phyloP scores from a whole-genome alignment of 2,329 filamentous ascomycete genomes.

The Penicillium sp. region DNA sequence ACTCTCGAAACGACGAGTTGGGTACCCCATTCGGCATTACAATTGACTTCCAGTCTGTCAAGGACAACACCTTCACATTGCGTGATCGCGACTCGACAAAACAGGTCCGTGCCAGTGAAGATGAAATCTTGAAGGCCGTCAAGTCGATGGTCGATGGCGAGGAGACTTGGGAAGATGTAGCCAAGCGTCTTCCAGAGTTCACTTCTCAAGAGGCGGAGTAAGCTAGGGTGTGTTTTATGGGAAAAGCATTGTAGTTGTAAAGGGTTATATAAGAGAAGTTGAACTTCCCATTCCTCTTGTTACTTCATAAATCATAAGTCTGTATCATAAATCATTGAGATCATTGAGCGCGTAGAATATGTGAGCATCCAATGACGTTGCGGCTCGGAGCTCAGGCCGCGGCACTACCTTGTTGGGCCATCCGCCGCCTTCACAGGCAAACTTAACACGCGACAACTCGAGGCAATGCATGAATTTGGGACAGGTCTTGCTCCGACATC shows the following conservation, averaged over 20 bases:
- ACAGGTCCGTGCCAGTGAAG: constrained; percentile 80
- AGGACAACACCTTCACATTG: constrained; percentile 81
- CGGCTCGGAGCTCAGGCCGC: neutral
- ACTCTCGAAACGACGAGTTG: constrained; percentile 90
- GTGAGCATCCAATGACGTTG: neutral
- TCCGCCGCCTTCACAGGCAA: neutral
- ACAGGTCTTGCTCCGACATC: neutral
- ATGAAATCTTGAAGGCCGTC: constrained; percentile 73
- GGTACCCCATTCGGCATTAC: constrained; percentile 93
- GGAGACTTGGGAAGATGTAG: constrained; percentile 66
- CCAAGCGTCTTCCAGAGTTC: constrained; percentile 76
- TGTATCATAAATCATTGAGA: too few species aligned
- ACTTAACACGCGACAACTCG: neutral
- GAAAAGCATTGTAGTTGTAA: neutral
- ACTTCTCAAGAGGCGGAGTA: constrained; percentile 65
- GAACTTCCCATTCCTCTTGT: too few species aligned
- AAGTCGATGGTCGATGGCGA: constrained; percentile 59
- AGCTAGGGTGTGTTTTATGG: neutral
- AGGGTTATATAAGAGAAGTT: neutral
- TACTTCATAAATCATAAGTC: too few species aligned
- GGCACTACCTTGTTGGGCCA: neutral
- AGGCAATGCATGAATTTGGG: neutral
- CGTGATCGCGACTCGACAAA: constrained; percentile 86
- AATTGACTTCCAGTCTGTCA: constrained; percentile 89
- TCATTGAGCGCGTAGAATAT: too few species aligned